Percentiles rank a stretch among this genome's conserved stretches.
phyloP scores from a whole-genome alignment of 108 stramenopile species.

The Nitzschia sp. region DNA sequence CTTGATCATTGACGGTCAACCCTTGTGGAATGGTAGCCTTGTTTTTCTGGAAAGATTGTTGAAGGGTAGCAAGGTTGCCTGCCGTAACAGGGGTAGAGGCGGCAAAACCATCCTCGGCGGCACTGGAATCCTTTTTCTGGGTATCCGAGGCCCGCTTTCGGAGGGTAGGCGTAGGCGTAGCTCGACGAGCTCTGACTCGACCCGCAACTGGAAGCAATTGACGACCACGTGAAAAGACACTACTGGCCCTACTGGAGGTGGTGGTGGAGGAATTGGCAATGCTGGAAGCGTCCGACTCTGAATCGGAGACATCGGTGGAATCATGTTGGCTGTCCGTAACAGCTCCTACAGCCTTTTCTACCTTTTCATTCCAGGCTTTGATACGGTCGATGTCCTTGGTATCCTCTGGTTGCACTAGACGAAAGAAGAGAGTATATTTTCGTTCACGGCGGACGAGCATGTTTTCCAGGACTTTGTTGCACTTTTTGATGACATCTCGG shows the following conservation, averaged over 20 bases:
- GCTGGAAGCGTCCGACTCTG: slow-evolving; percentile 40
- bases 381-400: slow-evolving; percentile 64
- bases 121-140: slow-evolving; percentile 22
- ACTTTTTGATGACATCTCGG: slow-evolving; percentile 85
- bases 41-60: slow-evolving; percentile 43
- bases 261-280: slow-evolving; percentile 36
- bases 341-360: slow-evolving; percentile 82
- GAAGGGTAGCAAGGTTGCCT: slow-evolving; percentile 69
- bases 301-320: slow-evolving; percentile 37
- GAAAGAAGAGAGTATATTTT: slow-evolving; percentile 78
- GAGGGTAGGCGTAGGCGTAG: slow-evolving; percentile 76
- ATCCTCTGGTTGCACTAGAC: slow-evolving; percentile 59
- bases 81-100: slow-evolving; percentile 53
- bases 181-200: slow-evolving; percentile 71
- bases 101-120: slow-evolving; percentile 78
- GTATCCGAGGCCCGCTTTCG: slow-evolving; percentile 27
- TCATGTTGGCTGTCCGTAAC: slow-evolving; percentile 44
- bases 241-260: slow-evolving; percentile 43
- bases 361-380: slow-evolving; percentile 68
- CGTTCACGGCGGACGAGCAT: slow-evolving; percentile 79
- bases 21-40: slow-evolving; percentile 20
- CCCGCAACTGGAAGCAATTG: slow-evolving; percentile 76
- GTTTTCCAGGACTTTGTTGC: slow-evolving; percentile 79
- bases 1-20: slow-evolving; percentile 12
- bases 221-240: slow-evolving; percentile 67